phyloP scores from a whole-genome alignment of 805 yeast species.

The Yamadazyma insecticola region DNA sequence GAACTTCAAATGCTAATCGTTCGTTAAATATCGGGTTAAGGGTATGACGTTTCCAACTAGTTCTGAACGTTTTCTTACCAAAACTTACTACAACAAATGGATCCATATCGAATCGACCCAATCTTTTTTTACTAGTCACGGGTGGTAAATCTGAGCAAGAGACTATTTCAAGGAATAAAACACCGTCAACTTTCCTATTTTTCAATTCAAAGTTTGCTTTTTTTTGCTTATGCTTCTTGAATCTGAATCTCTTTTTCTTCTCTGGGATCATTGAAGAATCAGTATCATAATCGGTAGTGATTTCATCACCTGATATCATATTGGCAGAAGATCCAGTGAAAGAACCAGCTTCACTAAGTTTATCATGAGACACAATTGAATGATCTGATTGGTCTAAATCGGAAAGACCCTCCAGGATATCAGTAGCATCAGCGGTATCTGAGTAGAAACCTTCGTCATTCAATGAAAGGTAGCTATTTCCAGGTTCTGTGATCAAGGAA shows the following conservation, averaged over 20 bases:
- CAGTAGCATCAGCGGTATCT: conserved; percentile 14
- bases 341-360: too few species aligned
- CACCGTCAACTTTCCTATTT: conserved; percentile 52
- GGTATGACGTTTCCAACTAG: conserved; percentile 80
- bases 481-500: conserved; percentile 26
- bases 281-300: not conserved
- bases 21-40: conserved; percentile 81
- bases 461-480: too few species aligned
- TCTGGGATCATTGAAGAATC: not conserved
- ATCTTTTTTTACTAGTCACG: conserved; percentile 59
- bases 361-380: too few species aligned
- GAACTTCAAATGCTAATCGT: conserved; percentile 71
- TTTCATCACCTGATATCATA: too few species aligned
- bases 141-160: conserved; percentile 80
- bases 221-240: conserved; percentile 2
- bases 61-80: conserved; percentile 82
- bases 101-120: conserved; percentile 84
- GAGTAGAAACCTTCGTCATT: conserved; percentile 39
- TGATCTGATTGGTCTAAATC: not conserved
- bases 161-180: conserved; percentile 69
- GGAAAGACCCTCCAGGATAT: conserved; percentile 4
- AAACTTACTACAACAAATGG: conserved; percentile 91
- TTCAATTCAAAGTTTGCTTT: conserved; percentile 31
- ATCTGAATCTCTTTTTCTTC: conserved; percentile 2
- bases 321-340: too few species aligned